phyloP scores from a whole-genome alignment of 768 basidiomycete species.

The Phylloporus sp. region DNA sequence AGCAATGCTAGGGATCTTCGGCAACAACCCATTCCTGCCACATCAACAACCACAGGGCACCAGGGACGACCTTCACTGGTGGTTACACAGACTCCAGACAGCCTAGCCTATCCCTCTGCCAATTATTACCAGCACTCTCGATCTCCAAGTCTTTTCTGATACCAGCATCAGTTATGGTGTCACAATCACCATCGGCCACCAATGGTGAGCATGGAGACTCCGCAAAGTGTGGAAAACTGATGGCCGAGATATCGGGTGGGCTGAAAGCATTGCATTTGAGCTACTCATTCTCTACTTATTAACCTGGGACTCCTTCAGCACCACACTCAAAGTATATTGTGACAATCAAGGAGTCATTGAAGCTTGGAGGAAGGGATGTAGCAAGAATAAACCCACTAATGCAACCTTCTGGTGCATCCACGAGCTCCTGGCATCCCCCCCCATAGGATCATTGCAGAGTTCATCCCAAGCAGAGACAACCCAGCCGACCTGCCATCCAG shows the following conservation, averaged over 20 bases:
- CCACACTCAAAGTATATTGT: too few species aligned
- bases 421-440: too few species aligned
- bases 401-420: too few species aligned
- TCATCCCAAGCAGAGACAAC: too few species aligned
- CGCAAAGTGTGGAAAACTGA: conserved; percentile 7
- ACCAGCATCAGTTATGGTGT: neutral
- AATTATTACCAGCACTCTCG: neutral
- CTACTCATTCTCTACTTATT: conserved; percentile 1
- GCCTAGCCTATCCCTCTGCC: neutral
- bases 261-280: conserved; percentile 12
- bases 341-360: too few species aligned
- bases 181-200: neutral
- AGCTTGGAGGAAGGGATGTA: too few species aligned
- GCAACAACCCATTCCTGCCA: neutral
- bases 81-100: too few species aligned
- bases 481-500: too few species aligned
- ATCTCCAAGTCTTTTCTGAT: neutral
- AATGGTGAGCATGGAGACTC: conserved; percentile 1
- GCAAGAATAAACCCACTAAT: too few species aligned
- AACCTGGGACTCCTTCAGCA: too few species aligned
- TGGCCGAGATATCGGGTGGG: conserved; percentile 19
- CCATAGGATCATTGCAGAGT: too few species aligned
- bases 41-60: neutral
- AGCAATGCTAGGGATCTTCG: neutral
- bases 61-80: neutral